These are phyloP conservation scores for Dendrobium nobile DNA, from an alignment of 106 monocot genomes.

Conservation along the genomic window DNA sequence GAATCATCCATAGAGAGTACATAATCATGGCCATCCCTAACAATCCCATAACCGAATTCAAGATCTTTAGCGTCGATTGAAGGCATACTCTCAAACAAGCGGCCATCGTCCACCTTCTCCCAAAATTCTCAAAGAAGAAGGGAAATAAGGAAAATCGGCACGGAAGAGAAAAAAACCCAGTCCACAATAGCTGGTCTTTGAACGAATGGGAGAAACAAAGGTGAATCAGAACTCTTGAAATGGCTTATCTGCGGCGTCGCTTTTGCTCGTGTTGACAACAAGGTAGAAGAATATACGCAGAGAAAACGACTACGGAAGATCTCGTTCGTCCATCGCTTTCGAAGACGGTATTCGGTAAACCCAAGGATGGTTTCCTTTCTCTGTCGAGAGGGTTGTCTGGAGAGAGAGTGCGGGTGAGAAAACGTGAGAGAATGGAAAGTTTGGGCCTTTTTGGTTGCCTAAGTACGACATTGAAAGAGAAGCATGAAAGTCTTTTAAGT, in stretches of 20 bases:
- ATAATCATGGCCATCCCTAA: constrained; percentile 76
- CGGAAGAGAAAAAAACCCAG: not conserved
- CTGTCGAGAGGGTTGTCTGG: not conserved
- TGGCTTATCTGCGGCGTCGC: not conserved
- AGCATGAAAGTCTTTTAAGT: too few relatives aligned
- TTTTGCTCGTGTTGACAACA: not conserved
- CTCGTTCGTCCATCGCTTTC: not conserved
- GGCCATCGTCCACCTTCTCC: not conserved
- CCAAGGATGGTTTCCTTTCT: not conserved
- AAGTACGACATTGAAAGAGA: too few relatives aligned
- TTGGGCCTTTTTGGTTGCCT: not conserved
- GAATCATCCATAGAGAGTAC: constrained; percentile 77
- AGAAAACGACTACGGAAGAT: not conserved
- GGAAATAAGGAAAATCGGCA: not conserved
- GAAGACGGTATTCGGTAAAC: not conserved
- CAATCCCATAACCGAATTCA: constrained; percentile 70
- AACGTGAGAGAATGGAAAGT: not conserved
- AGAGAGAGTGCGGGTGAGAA: not conserved
- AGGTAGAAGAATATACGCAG: not conserved
- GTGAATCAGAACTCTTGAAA: not conserved
- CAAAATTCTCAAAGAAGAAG: not conserved
- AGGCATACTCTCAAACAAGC: constrained; percentile 36
- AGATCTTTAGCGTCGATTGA: constrained; percentile 59
- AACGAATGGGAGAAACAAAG: not conserved
- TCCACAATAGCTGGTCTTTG: not conserved